phyloP scores from a whole-genome alignment of 768 basidiomycete genomes.

The Russula compacta region DNA sequence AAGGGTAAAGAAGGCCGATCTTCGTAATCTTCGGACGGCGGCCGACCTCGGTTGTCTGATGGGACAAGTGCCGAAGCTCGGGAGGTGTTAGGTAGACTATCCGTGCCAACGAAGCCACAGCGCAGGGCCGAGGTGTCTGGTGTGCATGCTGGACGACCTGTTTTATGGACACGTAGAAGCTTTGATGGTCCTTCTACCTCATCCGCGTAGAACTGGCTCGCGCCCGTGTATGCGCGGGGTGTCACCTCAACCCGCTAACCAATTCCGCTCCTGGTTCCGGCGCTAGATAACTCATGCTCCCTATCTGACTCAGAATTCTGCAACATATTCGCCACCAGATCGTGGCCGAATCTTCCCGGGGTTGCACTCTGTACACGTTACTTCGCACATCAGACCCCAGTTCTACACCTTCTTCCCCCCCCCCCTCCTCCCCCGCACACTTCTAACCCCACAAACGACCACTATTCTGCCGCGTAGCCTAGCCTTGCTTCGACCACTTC shows the following conservation, averaged over 20 bases:
- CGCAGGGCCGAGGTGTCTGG: neutral
- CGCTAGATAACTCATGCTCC: neutral
- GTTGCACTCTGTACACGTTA: neutral
- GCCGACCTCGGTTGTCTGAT: neutral
- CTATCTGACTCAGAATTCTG: neutral
- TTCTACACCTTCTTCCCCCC: neutral
- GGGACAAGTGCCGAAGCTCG: neutral
- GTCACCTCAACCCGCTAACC: neutral
- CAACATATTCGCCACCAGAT: neutral
- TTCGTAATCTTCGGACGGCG: neutral
- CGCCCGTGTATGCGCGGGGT: neutral
- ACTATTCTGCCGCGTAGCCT: neutral
- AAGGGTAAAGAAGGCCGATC: neutral
- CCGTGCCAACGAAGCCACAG: neutral
- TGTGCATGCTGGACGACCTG: neutral
- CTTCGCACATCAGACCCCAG: neutral
- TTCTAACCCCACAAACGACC: neutral
- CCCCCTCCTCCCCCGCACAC: neutral
- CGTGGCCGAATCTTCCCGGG: neutral
- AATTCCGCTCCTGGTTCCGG: neutral
- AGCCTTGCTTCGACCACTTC: neutral
- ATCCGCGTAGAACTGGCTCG: neutral
- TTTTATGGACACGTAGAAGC: neutral
- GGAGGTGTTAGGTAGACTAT: neutral
- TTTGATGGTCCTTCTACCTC: neutral